Base-by-base conservation (phyloP, 2,329 filamentous ascomycete genomes). In the Fusarium oligoseptatum region DNA sequence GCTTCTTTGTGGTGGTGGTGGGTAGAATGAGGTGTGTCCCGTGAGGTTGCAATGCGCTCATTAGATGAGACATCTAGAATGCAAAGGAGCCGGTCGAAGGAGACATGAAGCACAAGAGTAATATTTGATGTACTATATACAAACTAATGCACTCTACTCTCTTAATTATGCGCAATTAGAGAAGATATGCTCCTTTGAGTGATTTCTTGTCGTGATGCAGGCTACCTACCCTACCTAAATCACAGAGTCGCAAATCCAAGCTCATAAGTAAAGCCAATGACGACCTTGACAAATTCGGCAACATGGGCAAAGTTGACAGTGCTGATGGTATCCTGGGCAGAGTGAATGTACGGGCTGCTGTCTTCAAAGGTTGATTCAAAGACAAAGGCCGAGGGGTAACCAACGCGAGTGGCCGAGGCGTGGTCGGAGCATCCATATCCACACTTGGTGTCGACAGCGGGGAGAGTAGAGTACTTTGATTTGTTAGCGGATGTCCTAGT, bases 321-420 rank as follows among this genome's bases (percentile, higher is more conserved):
- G 79, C 92, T 88, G 74, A 95, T 90, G 78, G 89, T 90, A 80
- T 95, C 94, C 69, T 92, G 88, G 0, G 91, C 92, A 0, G 90
- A 91, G 83, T 95, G 93, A 73, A 95, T 95, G 81, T 92, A 90
- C 77, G 91, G 90, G 82, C 93, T 92, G 65, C 84, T 88, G 80
- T 89, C 83, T 65, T 88, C 87, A 75, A 92, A 90, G 20, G 87
- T 84, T 27, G 88, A 87, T 82, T 92, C 91, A 63, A 91, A 91
- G 24, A 92, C 89, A 77, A 92, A 92, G 2, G 90, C 88, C 0
- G 90, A 89, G 1, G 91, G 90, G 80, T 92, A 93, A 20, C 91
- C 91, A 17, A 89, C 89, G 77, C 91, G 90, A 74, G 88, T 90
- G 17, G 92, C 92, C 1, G 90, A 92, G 9, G 91, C 91, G 80